phyloP scores from a whole-genome alignment of 306 rosid species.

The Leucaena leucocephala region DNA sequence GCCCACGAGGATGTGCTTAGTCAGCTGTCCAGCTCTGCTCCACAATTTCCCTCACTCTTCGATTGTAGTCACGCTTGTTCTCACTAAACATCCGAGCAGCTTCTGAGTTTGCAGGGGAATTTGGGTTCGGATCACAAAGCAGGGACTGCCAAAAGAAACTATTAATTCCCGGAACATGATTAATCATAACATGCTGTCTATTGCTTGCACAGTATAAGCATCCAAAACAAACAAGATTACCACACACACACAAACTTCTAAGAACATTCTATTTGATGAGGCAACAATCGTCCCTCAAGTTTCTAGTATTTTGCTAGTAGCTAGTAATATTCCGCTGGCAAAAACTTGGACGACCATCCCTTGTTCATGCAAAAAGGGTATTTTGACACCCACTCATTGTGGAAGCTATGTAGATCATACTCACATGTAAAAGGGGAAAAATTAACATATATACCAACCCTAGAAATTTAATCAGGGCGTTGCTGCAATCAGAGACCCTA shows the following conservation, averaged over 20 bases:
- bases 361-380: too few species aligned
- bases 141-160: conserved; percentile 65
- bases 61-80: conserved; percentile 90
- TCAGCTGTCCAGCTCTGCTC: conserved; percentile 99
- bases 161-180: not conserved
- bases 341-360: too few species aligned
- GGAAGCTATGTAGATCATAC: too few species aligned
- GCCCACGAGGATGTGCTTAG: conserved; percentile 24
- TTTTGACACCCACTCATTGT: too few species aligned
- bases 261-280: not conserved
- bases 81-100: conserved; percentile 94
- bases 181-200: conserved; percentile 2
- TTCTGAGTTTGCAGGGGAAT: conserved; percentile 96
- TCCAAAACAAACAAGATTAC: not conserved
- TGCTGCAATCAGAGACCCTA: too few species aligned
- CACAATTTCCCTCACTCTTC: conserved; percentile 85
- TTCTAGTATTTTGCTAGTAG: not conserved
- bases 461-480: too few species aligned
- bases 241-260: not conserved
- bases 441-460: too few species aligned
- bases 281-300: not conserved
- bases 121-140: conserved; percentile 96
- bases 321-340: too few species aligned
- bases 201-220: not conserved
- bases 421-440: too few species aligned